Percentiles rank a stretch among this genome's conserved stretches.
These are phyloP conservation scores for Penicillium paxilli DNA, from an alignment of 495 filamentous ascomycete species.

Conservation along the genomic window DNA sequence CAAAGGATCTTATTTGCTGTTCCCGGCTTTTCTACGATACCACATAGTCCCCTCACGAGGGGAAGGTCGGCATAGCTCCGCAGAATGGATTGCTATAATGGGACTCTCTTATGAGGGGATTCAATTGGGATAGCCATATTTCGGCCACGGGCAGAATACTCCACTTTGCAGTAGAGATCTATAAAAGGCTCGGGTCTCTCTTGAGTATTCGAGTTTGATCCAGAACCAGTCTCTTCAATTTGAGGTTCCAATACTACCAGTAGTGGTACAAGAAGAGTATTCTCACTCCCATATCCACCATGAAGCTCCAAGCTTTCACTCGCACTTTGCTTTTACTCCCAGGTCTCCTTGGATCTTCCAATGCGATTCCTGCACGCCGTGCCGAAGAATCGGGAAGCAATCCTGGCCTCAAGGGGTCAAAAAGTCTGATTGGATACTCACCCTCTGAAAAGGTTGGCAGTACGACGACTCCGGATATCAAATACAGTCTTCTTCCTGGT, in stretches of 20 bases:
- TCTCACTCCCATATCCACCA: no score
- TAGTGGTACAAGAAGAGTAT: no score
- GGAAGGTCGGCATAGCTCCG: background rate
- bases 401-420: slow-evolving; percentile 33
- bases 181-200: background rate
- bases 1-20: background rate
- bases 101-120: background rate
- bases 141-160: background rate
- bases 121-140: background rate
- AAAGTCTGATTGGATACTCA: slow-evolving; percentile 39
- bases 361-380: slow-evolving; percentile 7
- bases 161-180: background rate
- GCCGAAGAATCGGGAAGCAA: slow-evolving; percentile 24
- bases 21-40: background rate
- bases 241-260: no score
- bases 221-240: no score
- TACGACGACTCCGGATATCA: slow-evolving; percentile 33
- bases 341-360: slow-evolving; percentile 2
- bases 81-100: slow-evolving; percentile 12
- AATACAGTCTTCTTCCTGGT: slow-evolving; percentile 48
- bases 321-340: background rate
- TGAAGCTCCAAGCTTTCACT: slow-evolving; percentile 11
- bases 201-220: no score
- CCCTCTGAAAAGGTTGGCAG: slow-evolving; percentile 28
- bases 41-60: background rate